Evolutionary conservation across 1,284 basidiomycete genomes (phyloP), one percentile per base, ranked within the genome.

Genomic region (Ceratobasidium sp.): DNA sequence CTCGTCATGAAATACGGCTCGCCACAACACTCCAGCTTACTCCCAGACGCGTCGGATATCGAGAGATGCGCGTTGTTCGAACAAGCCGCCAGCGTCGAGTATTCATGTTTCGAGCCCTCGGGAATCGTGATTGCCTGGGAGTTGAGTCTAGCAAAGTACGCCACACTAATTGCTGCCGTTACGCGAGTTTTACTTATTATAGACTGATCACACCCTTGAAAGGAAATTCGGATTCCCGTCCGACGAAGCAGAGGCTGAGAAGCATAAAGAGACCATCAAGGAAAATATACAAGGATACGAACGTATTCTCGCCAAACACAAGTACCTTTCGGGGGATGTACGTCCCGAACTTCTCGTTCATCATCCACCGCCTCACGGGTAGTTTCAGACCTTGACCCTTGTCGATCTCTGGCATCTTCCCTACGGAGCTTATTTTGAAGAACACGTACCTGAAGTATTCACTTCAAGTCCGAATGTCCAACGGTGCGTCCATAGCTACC

Each of bases 321-420:
- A 84, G 78, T 88, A 86, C 80, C 81, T 88, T 57, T 88, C 86
- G 40, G 90, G 90, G 0, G 83, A 89, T 26, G 86, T 88, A 70
- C 75, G 85, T 83, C 28, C 44, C 44, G 12, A 40, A 42, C 26
- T 48, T 28, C 23, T 52, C 40, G 0, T 33, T 52, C 9, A 48
- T 17, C n/a, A 52, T 20, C 40, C 38, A 17, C n/a, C 40, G 17
- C 42, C 40, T 40, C 59, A 13, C 28, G 33, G 40, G 9, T 17
- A 3, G 20, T 17, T 64, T 66, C 50, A 77, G 77, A 70, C 82
- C 46, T 71, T 84, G 68, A 89, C 89, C 3, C 82, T 90, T 6
- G 88, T 86, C 6, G 90, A 91, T 81, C 83, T 91, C 7, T 86
- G 86, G 82, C 89, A 90, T 81, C 81, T 91, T 33, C 86, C 90